Evolutionary conservation across 257 asterid genomes (phyloP).

Genomic region (Primulina huaijiensis): DNA sequence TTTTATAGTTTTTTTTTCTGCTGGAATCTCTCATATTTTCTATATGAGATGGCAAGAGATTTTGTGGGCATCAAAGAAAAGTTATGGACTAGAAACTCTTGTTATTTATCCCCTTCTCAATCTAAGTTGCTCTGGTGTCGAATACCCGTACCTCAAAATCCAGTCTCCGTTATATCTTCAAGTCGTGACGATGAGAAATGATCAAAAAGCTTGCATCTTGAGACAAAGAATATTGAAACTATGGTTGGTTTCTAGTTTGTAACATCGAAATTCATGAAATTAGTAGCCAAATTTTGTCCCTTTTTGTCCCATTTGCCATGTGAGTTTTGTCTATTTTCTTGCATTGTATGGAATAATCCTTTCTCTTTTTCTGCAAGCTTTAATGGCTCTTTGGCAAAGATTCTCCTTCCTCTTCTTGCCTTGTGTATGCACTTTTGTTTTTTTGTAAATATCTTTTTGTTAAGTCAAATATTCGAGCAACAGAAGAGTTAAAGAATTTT

Average conservation of each 20-base stretch:
- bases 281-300: conserved; percentile 39
- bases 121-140: background rate
- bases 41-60: conserved; percentile 23
- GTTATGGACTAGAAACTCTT: conserved; percentile 26
- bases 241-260: conserved; percentile 7
- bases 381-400: conserved; percentile 38
- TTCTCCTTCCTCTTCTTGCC: conserved; percentile 21
- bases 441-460: conserved; percentile 20
- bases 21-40: background rate
- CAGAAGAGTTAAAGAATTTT: conserved; percentile 23
- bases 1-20: no score
- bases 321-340: conserved; percentile 54
- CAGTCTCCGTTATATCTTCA: background rate
- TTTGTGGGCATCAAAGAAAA: conserved; percentile 17
- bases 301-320: conserved; percentile 51
- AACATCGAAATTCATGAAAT: conserved; percentile 15
- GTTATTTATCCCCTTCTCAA: background rate
- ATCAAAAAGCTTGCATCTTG: conserved; percentile 26
- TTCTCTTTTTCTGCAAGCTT: conserved; percentile 32
- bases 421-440: conserved; percentile 11
- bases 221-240: background rate
- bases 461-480: conserved; percentile 31
- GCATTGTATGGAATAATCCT: conserved; percentile 38
- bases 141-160: no score
- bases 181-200: conserved; percentile 10